Percentiles rank a stretch among this genome's conserved stretches.
Conservation (phyloP, 108 stramenopile genomes). For the Fragilaria radians region DNA sequence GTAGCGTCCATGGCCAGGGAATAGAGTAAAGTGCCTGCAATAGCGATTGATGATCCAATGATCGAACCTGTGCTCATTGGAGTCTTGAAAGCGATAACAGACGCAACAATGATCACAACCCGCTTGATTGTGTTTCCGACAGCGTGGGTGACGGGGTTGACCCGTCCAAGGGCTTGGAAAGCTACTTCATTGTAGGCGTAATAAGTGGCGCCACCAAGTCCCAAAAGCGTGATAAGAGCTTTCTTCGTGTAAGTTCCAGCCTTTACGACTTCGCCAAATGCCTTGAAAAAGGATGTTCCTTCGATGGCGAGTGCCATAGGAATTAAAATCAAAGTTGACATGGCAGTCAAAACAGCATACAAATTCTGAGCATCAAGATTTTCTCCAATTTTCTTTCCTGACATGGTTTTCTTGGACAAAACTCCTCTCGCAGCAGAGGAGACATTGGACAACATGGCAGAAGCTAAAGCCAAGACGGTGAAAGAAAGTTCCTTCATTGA, state of each 20-base stretch:
- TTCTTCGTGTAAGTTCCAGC: slow-evolving; percentile 9
- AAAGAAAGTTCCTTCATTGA: slow-evolving; percentile 82
- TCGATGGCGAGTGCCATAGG: slow-evolving; percentile 70
- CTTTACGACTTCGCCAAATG: slow-evolving; percentile 44
- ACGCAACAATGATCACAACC: slow-evolving; percentile 93
- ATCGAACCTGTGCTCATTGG: slow-evolving; percentile 70
- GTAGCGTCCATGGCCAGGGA: slow-evolving; percentile 67
- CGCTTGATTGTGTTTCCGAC: slow-evolving; percentile 97
- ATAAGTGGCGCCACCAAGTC: slow-evolving; percentile 84
- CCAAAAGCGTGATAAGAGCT: slow-evolving; percentile 43
- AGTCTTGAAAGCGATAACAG: slow-evolving; percentile 87
- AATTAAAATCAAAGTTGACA: slow-evolving; percentile 65
- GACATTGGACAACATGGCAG: slow-evolving; percentile 89
- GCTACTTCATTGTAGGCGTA: slow-evolving; percentile 97
- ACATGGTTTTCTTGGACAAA: slow-evolving; percentile 78
- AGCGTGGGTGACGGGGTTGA: slow-evolving; percentile 92
- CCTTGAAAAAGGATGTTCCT: slow-evolving; percentile 32
- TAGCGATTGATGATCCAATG: slow-evolving; percentile 74
- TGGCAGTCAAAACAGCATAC: slow-evolving; percentile 85
- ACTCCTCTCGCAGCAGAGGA: slow-evolving; percentile 87
- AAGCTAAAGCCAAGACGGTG: slow-evolving; percentile 83
- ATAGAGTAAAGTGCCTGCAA: slow-evolving; percentile 78
- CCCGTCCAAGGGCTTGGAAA: slow-evolving; percentile 83
- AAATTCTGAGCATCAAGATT: slow-evolving; percentile 82
- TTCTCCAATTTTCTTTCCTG: slow-evolving; percentile 39